Conservation (phyloP, 345 rosid species). For the Cardiospermum halicacabum region DNA sequence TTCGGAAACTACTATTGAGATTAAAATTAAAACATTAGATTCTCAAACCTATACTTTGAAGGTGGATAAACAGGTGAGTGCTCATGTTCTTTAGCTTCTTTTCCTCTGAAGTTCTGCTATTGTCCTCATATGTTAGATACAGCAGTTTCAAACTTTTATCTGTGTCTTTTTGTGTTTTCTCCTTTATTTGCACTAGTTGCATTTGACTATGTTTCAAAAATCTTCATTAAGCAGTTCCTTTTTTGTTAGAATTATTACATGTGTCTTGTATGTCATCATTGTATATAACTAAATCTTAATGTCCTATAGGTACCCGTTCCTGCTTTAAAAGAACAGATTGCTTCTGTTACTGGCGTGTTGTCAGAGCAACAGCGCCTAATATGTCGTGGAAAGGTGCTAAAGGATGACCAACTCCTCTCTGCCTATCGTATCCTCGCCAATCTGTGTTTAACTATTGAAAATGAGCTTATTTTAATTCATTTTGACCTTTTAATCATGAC, state of each 20-base stretch:
- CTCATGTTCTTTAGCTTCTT: slow-evolving; percentile 7
- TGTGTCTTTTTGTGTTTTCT: background rate
- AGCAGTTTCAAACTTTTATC: background rate
- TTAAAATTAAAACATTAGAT: slow-evolving; percentile 69
- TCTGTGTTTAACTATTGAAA: background rate
- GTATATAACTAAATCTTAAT: slow-evolving; percentile 3
- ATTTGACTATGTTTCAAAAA: background rate
- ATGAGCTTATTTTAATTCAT: background rate
- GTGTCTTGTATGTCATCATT: slow-evolving; percentile 1
- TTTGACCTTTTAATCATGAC: background rate
- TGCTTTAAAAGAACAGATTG: slow-evolving; percentile 74
- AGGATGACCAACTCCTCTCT: slow-evolving; percentile 77
- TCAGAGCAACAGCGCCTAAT: slow-evolving; percentile 74
- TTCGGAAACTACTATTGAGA: slow-evolving; percentile 57
- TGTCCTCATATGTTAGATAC: background rate
- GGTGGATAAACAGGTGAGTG: slow-evolving; percentile 68
- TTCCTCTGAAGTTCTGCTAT: background rate
- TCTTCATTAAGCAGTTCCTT: background rate
- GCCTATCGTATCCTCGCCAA: slow-evolving; percentile 74
- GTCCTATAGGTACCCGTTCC: slow-evolving; percentile 61
- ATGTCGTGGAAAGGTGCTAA: slow-evolving; percentile 78
- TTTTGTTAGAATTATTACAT: background rate
- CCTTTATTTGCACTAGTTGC: background rate
- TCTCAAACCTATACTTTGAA: slow-evolving; percentile 66
- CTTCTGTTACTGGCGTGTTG: slow-evolving; percentile 66